phyloP scores from a whole-genome alignment of 176 grass and related monocot species.

The Rhipidocladum racemiflorum region DNA sequence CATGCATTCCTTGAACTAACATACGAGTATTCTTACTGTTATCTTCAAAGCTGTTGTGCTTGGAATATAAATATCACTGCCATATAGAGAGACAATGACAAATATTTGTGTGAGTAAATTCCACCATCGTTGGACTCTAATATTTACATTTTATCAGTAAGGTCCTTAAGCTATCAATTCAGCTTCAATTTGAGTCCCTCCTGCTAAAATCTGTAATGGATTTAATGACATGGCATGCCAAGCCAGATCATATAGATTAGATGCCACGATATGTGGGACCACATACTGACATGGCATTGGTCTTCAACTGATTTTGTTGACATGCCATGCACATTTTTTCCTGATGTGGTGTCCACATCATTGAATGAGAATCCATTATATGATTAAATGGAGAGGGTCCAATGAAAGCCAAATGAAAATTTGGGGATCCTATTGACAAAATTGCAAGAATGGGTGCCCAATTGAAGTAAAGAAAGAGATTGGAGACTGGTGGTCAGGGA shows the following conservation, averaged over 20 bases:
- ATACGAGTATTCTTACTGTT: neutral
- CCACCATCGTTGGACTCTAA: neutral
- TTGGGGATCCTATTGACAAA: neutral
- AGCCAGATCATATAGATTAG: neutral
- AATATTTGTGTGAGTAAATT: neutral
- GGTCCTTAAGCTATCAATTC: neutral
- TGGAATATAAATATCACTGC: neutral
- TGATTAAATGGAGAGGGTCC: neutral
- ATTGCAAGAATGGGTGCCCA: constrained; percentile 8
- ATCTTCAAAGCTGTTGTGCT: neutral
- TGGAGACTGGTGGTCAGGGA: neutral
- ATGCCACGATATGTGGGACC: neutral
- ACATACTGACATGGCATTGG: neutral
- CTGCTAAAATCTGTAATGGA: neutral
- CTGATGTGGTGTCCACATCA: neutral
- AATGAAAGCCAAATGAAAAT: neutral
- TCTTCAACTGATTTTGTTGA: neutral
- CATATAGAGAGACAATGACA: neutral
- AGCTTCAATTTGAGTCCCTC: neutral
- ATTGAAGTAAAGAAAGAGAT: neutral
- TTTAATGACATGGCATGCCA: neutral
- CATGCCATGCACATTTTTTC: neutral
- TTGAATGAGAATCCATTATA: neutral
- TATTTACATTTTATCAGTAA: neutral
- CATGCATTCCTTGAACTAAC: constrained; percentile 4